Evolutionary conservation across 768 basidiomycete species (phyloP).

Genomic region (Termitomyces eurrhizus): DNA sequence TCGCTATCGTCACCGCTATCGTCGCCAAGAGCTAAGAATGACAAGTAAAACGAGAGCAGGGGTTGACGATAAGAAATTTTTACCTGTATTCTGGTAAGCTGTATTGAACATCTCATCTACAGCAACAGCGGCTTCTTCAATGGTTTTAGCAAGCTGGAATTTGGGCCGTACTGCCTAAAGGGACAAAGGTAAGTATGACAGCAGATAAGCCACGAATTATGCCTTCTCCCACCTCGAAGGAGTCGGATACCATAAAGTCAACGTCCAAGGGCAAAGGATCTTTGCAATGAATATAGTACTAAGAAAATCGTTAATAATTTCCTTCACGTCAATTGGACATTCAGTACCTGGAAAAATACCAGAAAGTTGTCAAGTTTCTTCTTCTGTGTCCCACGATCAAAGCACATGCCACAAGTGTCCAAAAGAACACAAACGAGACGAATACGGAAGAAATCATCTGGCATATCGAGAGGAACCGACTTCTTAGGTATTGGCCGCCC

Average conservation of each 20-base stretch:
- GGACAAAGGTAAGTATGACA: constrained; percentile 1
- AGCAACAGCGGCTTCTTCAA: constrained; percentile 82
- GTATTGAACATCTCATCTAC: constrained; percentile 87
- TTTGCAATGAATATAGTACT: constrained; percentile 92
- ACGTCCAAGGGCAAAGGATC: constrained; percentile 92
- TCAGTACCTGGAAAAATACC: constrained; percentile 85
- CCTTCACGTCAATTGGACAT: neutral
- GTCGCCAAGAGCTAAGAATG: constrained; percentile 28
- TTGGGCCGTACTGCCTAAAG: constrained; percentile 84
- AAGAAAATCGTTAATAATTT: neutral
- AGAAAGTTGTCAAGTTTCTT: constrained; percentile 93
- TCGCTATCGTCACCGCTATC: constrained; percentile 64
- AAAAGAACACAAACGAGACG: constrained; percentile 88
- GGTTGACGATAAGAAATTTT: constrained; percentile 17
- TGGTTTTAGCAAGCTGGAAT: constrained; percentile 59
- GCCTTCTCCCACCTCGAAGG: constrained; percentile 65
- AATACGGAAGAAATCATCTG: constrained; percentile 94
- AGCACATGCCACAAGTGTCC: constrained; percentile 97
- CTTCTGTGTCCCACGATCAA: constrained; percentile 89
- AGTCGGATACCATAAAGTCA: constrained; percentile 95
- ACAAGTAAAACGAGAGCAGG: neutral
- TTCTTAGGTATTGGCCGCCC: constrained; percentile 83
- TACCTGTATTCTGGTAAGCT: constrained; percentile 60
- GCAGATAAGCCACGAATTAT: neutral
- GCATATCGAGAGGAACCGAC: constrained; percentile 75